Percentiles rank a stretch among this genome's conserved stretches.
Evolutionary conservation across 768 basidiomycete genomes (phyloP).

Genomic region (Coprinopsis sp.): DNA sequence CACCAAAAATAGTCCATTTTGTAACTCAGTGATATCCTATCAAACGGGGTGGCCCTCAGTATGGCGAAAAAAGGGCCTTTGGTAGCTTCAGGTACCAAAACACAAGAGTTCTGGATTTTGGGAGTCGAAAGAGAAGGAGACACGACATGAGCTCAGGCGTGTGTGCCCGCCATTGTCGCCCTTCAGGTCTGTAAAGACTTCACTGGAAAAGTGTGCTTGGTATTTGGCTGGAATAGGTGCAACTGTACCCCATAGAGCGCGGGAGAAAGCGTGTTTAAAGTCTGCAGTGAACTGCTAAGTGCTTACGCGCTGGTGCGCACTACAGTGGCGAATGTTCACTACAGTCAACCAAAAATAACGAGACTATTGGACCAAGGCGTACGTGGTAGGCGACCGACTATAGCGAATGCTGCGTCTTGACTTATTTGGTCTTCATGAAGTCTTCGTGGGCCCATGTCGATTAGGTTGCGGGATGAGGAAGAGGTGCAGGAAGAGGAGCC

Average conservation of each 20-base stretch:
- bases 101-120: constrained; percentile 49
- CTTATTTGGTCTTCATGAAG: constrained; percentile 40
- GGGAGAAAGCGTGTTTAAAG: constrained; percentile 43
- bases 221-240: constrained; percentile 33
- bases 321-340: constrained; percentile 17
- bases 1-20: constrained; percentile 46
- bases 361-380: constrained; percentile 13
- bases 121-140: constrained; percentile 41
- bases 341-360: background rate
- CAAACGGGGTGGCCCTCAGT: constrained; percentile 43
- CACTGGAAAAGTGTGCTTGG: constrained; percentile 39
- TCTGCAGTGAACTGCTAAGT: constrained; percentile 47
- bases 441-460: constrained; percentile 33
- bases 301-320: constrained; percentile 53
- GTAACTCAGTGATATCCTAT: constrained; percentile 51
- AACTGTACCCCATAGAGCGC: constrained; percentile 38
- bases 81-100: constrained; percentile 48
- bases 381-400: constrained; percentile 52
- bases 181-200: constrained; percentile 29
- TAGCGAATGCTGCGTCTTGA: constrained; percentile 44
- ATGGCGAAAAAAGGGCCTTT: constrained; percentile 55
- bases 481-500: too few species aligned
- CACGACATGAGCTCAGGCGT: constrained; percentile 42
- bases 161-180: constrained; percentile 22
- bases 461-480: too few species aligned